Base-by-base conservation (phyloP, 768 basidiomycete genomes). In the Phlebiopsis gigantea region DNA sequence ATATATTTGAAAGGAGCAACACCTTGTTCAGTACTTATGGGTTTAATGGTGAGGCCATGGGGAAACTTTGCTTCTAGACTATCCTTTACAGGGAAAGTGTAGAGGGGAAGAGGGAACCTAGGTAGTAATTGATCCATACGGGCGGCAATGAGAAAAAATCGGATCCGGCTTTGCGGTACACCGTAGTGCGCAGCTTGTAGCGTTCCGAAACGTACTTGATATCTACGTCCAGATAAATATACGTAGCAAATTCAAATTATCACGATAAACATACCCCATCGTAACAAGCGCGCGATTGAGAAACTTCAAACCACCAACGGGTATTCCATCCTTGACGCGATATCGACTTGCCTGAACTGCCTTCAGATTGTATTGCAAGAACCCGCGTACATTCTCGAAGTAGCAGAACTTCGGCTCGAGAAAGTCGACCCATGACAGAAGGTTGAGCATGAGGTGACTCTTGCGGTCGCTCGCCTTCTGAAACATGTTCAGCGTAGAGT, bases 251-350 rank as follows among this genome's bases (percentile, higher is more conserved):
- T n/a, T 45, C 14, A 4, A 25, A 57, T 39, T 12, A 39, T 30
- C 28, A 55, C 29, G 46, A n/a, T 25, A 15, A 28, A 62, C 66
- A 52, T 66, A 90, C 90, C 77, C 77, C 80, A 93, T 81, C 28
- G 83, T 80, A 4, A 84, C 63, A 58, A 93, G 64, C 0, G 82
- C 79, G 4, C 83, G 72, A 0, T 82, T 65, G 19, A 90, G 63
- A 17, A 92, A 75, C 66, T 89, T 91, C 1, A 92, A 64, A 0
- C 87, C 87, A 6, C 91, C 90, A 77, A 81, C 81, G n/a, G 78
- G 73, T 39, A 89, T 79, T 0, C 86, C 88, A 12, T 86, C 87
- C 44, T 73, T 75, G 0, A 84, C 73, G n/a, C 71, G 63, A 67
- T 87, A 70, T 28, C 61, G 58, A 21, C 68, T 65, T 2, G 62